Percentiles rank a stretch among this genome's conserved stretches.
phyloP scores from a whole-genome alignment of 1,284 basidiomycete genomes.

The Rhodotorula sp. region DNA sequence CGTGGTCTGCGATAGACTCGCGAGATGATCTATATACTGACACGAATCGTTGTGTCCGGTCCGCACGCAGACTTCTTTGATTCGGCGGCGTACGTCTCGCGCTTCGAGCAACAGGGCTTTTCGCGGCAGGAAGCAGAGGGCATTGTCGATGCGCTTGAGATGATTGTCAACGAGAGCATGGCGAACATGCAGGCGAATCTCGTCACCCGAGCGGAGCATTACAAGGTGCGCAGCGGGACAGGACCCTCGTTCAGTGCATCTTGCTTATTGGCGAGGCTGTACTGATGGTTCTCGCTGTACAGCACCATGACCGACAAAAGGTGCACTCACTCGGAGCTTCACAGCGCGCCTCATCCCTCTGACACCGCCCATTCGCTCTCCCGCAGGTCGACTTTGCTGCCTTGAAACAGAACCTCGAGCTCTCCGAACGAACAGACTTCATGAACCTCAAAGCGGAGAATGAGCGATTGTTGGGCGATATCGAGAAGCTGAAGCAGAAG shows the following conservation, averaged over 20 bases:
- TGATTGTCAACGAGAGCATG: slow-evolving; percentile 92
- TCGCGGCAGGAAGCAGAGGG: slow-evolving; percentile 87
- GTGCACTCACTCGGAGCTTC: slow-evolving; percentile 52
- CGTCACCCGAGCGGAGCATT: slow-evolving; percentile 89
- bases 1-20: background rate
- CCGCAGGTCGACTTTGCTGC: slow-evolving; percentile 92
- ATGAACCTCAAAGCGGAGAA: slow-evolving; percentile 87
- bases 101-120: slow-evolving; percentile 80
- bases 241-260: background rate
- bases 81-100: slow-evolving; percentile 87
- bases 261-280: background rate
- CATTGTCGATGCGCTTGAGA: slow-evolving; percentile 89
- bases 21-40: too few species aligned
- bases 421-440: slow-evolving; percentile 97
- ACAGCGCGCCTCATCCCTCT: too few species aligned
- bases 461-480: slow-evolving; percentile 83
- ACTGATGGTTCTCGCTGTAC: background rate
- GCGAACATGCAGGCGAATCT: slow-evolving; percentile 89
- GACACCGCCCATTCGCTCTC: too few species aligned
- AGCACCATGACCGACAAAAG: slow-evolving; percentile 56
- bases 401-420: slow-evolving; percentile 91
- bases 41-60: background rate
- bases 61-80: slow-evolving; percentile 69
- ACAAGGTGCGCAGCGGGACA: slow-evolving; percentile 50
- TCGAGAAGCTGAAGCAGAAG: slow-evolving; percentile 94